Evolutionary conservation across 305 asterid genomes (phyloP).

Genomic region (Solanum hybrid): DNA sequence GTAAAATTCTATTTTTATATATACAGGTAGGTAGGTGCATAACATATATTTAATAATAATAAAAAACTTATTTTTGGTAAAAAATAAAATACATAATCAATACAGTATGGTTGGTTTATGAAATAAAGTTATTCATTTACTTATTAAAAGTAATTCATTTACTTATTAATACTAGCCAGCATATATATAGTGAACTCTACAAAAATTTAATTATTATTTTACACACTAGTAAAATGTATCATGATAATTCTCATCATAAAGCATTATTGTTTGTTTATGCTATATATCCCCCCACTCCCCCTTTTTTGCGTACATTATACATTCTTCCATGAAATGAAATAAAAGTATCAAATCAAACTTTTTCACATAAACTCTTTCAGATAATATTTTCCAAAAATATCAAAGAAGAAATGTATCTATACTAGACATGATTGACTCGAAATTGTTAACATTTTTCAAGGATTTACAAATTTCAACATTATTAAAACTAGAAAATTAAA

Average conservation of each 20-base stretch:
- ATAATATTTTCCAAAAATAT: not conserved
- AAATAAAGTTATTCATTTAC: not conserved
- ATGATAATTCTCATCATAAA: not conserved
- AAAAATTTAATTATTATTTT: not conserved
- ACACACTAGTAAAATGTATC: not conserved
- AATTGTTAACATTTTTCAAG: not conserved
- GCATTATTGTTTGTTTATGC: not conserved
- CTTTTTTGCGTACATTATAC: not conserved
- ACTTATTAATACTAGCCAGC: not conserved
- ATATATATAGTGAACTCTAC: not conserved
- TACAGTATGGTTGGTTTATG: not conserved
- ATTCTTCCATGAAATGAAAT: not conserved
- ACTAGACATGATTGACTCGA: not conserved
- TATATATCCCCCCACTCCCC: not conserved
- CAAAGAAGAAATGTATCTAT: not conserved
- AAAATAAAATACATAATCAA: not conserved
- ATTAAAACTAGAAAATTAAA: not conserved
- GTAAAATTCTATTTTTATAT: not conserved
- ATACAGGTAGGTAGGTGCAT: not conserved
- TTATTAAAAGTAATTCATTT: not conserved
- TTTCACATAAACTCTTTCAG: not conserved
- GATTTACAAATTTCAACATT: not conserved
- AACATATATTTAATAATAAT: not conserved
- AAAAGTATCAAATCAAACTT: not conserved
- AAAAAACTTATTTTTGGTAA: not conserved